Conservation (phyloP, 495 filamentous ascomycete genomes). For the Penicillium dipodomyicola region DNA sequence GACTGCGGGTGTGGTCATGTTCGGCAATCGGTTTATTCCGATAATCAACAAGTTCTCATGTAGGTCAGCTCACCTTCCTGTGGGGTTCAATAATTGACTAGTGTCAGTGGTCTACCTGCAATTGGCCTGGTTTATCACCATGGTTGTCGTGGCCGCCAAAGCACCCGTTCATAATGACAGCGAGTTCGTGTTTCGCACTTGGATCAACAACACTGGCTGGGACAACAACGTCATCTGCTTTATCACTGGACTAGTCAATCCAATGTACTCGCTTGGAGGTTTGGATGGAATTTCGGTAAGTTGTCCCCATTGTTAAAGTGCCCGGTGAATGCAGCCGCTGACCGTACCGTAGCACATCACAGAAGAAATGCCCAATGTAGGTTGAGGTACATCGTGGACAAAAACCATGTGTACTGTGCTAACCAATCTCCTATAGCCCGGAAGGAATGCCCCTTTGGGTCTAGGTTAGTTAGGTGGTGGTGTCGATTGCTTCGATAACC, state of each 20-base stretch:
- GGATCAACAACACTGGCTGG: constrained; percentile 68
- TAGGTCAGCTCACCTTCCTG: constrained; percentile 9
- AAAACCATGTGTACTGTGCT: neutral
- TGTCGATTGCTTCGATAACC: neutral
- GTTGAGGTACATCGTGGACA: constrained; percentile 25
- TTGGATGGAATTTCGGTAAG: constrained; percentile 52
- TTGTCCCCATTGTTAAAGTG: constrained; percentile 12
- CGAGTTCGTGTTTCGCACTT: constrained; percentile 61
- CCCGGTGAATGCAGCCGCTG: neutral
- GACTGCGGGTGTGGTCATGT: constrained; percentile 34
- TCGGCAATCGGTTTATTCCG: constrained; percentile 38
- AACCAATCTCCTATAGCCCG: constrained; percentile 20
- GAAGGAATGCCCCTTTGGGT: constrained; percentile 33
- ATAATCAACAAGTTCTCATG: constrained; percentile 39
- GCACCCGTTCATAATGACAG: constrained; percentile 52
- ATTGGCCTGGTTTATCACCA: constrained; percentile 65
- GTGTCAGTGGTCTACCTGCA: constrained; percentile 54
- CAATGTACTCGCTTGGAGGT: constrained; percentile 72
- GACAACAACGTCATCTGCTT: constrained; percentile 69
- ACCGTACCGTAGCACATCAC: constrained; percentile 60
- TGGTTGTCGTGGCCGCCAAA: constrained; percentile 64
- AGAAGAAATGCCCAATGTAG: constrained; percentile 66
- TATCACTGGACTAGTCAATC: constrained; percentile 72
- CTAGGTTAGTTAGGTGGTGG: constrained; percentile 19
- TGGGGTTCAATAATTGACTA: neutral